phyloP scores from a whole-genome alignment of 2,329 filamentous ascomycete genomes.

The Exophiala viscosa region DNA sequence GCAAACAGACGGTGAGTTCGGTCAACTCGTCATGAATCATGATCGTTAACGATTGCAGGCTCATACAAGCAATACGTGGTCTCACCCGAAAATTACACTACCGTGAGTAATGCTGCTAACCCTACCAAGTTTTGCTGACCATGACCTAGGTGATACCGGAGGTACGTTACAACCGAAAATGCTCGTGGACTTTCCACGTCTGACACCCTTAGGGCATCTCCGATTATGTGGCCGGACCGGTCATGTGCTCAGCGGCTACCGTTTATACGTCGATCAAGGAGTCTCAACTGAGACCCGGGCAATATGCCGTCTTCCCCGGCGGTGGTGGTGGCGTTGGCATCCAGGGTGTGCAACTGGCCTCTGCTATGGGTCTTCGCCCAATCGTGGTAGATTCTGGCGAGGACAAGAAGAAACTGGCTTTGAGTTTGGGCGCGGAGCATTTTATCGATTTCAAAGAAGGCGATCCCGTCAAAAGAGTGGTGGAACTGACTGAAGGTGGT shows the following conservation, averaged over 20 bases:
- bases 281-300: slow-evolving; percentile 47
- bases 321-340: slow-evolving; percentile 56
- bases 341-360: slow-evolving; percentile 54
- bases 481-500: slow-evolving; percentile 44
- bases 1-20: slow-evolving; percentile 24
- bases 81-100: slow-evolving; percentile 53
- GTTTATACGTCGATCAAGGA: slow-evolving; percentile 56
- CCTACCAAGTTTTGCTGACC: background rate
- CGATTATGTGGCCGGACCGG: slow-evolving; percentile 56
- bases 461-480: slow-evolving; percentile 39
- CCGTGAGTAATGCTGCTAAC: slow-evolving; percentile 9
- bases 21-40: slow-evolving; percentile 2
- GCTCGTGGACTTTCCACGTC: no score
- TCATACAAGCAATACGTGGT: slow-evolving; percentile 60
- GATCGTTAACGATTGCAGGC: slow-evolving; percentile 30
- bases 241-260: slow-evolving; percentile 59
- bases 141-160: slow-evolving; percentile 18
- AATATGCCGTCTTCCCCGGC: slow-evolving; percentile 55
- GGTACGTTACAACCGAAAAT: slow-evolving; percentile 8
- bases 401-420: slow-evolving; percentile 44
- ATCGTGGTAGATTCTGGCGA: slow-evolving; percentile 55
- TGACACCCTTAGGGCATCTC: slow-evolving; percentile 41
- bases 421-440: slow-evolving; percentile 52
- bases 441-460: slow-evolving; percentile 55
- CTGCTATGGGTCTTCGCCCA: slow-evolving; percentile 55